Evolutionary conservation across 352 stramenopile genomes (phyloP).

Genomic region (Phytophthora pistaciae): DNA sequence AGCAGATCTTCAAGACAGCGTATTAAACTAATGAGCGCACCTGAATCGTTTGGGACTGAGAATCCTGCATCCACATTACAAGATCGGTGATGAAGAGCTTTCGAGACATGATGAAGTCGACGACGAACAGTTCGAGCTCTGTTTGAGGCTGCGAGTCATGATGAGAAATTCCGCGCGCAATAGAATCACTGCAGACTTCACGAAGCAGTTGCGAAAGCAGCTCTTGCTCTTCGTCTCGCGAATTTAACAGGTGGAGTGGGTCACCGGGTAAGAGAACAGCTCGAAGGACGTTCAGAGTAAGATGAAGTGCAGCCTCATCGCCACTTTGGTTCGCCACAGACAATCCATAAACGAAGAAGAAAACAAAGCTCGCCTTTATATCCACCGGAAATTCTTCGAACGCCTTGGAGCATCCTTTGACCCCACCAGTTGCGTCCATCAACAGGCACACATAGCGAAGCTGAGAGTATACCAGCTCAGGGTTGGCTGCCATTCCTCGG

Average conservation of each 20-base stretch:
- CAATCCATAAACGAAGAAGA: constrained; percentile 27
- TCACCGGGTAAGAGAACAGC: constrained; percentile 23
- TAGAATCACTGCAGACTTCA: background rate
- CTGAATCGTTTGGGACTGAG: constrained; percentile 4
- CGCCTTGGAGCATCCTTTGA: constrained; percentile 25
- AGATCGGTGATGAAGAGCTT: constrained; percentile 36
- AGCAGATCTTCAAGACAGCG: constrained; percentile 7
- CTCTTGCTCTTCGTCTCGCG: constrained; percentile 29
- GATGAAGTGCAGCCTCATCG: constrained; percentile 18
- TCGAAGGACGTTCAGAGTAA: constrained; percentile 32
- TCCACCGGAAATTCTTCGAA: constrained; percentile 23
- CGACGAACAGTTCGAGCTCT: constrained; percentile 43
- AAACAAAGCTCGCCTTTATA: constrained; percentile 27
- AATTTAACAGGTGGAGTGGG: constrained; percentile 21
- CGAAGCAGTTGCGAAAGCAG: constrained; percentile 44
- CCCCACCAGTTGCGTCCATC: constrained; percentile 33
- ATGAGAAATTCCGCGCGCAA: background rate
- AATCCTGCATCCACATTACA: constrained; percentile 11
- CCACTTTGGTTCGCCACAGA: constrained; percentile 18
- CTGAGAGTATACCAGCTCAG: constrained; percentile 42
- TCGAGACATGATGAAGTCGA: constrained; percentile 43
- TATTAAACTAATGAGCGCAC: constrained; percentile 16
- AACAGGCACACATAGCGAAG: constrained; percentile 50
- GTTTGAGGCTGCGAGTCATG: constrained; percentile 8
- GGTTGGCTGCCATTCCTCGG: background rate